A percentile compares a stretch with the other conserved stretches of the same genome.
phyloP scores from a whole-genome alignment of 23 red algal genomes.

The Chondrus crispus region DNA sequence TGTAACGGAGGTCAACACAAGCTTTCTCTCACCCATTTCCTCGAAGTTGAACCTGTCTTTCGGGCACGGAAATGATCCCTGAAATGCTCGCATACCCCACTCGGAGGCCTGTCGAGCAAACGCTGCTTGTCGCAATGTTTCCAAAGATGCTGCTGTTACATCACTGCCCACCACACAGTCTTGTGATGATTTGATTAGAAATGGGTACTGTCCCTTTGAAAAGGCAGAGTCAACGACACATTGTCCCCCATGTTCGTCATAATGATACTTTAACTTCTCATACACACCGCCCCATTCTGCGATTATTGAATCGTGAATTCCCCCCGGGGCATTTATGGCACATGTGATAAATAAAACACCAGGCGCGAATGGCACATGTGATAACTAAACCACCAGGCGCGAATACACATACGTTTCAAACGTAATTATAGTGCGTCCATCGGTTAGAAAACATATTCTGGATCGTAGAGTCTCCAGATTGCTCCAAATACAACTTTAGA shows the following conservation, averaged over 20 bases:
- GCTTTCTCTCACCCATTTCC: not conserved
- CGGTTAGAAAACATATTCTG: not conserved
- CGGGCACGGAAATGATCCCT: not conserved
- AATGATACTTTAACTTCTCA: not conserved
- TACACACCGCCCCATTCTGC: not conserved
- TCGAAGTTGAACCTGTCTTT: not conserved
- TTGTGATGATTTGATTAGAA: not conserved
- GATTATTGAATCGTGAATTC: too few species aligned
- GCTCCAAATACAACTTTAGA: not conserved
- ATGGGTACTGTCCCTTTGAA: not conserved
- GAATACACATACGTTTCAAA: not conserved
- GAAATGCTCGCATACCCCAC: not conserved
- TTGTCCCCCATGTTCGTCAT: not conserved
- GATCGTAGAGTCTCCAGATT: not conserved
- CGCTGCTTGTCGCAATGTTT: not conserved
- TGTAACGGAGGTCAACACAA: not conserved
- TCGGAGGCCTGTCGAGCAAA: not conserved
- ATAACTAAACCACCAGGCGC: not conserved
- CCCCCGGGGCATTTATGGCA: too few species aligned
- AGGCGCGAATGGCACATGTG: constrained; percentile 8
- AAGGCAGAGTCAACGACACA: constrained; percentile 6
- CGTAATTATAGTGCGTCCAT: not conserved
- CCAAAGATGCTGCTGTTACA: not conserved
- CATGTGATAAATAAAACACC: too few species aligned
- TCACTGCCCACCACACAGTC: not conserved